phyloP scores from a whole-genome alignment of 2,329 filamentous ascomycete genomes.

The Fusarium gaditjirri region DNA sequence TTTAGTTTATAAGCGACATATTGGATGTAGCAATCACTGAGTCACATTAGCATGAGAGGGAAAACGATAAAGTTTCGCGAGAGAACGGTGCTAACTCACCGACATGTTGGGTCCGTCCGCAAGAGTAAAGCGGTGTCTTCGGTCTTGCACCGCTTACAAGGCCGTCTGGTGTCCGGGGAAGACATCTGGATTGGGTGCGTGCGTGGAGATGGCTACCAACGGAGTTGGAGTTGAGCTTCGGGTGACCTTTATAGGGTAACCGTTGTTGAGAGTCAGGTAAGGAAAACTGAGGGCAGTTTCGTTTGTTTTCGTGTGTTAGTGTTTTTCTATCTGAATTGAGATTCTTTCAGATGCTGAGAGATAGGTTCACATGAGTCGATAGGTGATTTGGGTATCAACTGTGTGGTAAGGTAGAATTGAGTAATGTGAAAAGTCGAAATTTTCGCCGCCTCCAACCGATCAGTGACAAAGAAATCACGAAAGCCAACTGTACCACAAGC shows the following conservation, averaged over 20 bases:
- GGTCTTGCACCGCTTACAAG: constrained; percentile 50
- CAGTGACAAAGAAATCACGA: neutral
- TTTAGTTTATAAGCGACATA: constrained; percentile 83
- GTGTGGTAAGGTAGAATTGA: constrained; percentile 10
- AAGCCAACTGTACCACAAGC: neutral
- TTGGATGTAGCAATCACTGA: constrained; percentile 74
- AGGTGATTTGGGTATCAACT: constrained; percentile 12
- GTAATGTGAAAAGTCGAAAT: constrained; percentile 33
- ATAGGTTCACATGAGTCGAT: neutral
- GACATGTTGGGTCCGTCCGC: constrained; percentile 48
- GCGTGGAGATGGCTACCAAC: neutral
- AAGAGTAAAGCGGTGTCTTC: constrained; percentile 45
- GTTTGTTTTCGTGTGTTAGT: neutral
- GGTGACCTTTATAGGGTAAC: constrained; percentile 37
- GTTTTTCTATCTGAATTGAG: neutral
- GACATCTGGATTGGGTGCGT: constrained; percentile 26
- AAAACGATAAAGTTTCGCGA: neutral
- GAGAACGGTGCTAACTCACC: constrained; percentile 36
- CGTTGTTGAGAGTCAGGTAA: neutral
- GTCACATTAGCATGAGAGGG: constrained; percentile 10
- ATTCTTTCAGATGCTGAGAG: neutral
- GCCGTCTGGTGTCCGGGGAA: constrained; percentile 33
- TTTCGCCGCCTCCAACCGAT: constrained; percentile 31
- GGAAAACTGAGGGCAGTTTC: neutral
- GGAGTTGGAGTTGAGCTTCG: constrained; percentile 3